These are phyloP conservation scores for Nemania sp. DNA, from an alignment of 2,329 filamentous ascomycete species.

Conservation along the genomic window DNA sequence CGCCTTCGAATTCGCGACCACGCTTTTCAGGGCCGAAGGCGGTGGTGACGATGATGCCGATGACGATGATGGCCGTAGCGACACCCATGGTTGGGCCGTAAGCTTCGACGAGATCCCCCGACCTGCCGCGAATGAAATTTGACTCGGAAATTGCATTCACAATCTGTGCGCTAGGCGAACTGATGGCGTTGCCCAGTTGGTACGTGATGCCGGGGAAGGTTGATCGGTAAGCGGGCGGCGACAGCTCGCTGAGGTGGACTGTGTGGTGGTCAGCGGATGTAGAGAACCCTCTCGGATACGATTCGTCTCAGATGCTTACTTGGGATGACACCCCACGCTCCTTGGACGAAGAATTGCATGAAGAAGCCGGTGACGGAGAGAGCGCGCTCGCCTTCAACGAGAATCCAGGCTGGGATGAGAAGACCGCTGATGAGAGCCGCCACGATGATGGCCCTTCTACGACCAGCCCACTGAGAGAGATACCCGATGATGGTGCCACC, in stretches of 20 bases:
- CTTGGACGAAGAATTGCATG: constrained; percentile 70
- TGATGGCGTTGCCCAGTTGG: constrained; percentile 77
- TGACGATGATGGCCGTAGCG: constrained; percentile 75
- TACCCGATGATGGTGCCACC: constrained; percentile 77
- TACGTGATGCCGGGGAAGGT: constrained; percentile 74
- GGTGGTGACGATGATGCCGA: constrained; percentile 69
- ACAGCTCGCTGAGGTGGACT: constrained; percentile 73
- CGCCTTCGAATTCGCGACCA: constrained; percentile 69
- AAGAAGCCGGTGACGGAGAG: constrained; percentile 70
- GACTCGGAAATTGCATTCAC: constrained; percentile 74
- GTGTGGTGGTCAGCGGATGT: constrained; percentile 2
- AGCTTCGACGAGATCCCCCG: constrained; percentile 64
- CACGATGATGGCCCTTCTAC: constrained; percentile 68
- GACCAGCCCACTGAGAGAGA: constrained; percentile 74
- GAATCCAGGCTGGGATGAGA: constrained; percentile 72
- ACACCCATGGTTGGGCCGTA: constrained; percentile 78
- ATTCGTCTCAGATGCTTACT: constrained; percentile 38
- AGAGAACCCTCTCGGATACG: neutral
- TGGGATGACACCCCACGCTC: constrained; percentile 69
- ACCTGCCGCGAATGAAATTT: constrained; percentile 56
- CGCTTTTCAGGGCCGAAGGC: constrained; percentile 76
- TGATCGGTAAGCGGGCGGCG: constrained; percentile 70
- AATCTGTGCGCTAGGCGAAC: constrained; percentile 74
- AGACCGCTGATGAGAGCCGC: constrained; percentile 62
- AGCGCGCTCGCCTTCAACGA: constrained; percentile 61